Evolutionary conservation across 2,329 filamentous ascomycete species (phyloP).

Genomic region (Colletotrichum lini): DNA sequence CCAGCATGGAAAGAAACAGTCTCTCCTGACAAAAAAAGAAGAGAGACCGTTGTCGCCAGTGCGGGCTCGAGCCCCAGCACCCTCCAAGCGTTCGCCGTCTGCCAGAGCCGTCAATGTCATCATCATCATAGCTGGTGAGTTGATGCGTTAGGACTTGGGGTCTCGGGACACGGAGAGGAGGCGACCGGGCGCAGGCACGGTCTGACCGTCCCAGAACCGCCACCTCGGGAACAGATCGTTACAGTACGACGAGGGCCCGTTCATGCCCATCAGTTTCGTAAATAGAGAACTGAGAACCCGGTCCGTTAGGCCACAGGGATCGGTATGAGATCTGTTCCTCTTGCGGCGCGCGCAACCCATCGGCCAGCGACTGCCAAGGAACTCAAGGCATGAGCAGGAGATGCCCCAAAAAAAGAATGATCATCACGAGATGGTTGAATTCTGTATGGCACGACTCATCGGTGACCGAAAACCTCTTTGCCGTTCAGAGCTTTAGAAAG

Average conservation of each 20-base stretch:
- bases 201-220: not conserved
- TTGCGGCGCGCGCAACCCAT: not conserved
- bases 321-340: not conserved
- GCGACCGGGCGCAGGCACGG: not conserved
- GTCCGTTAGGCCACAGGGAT: not conserved
- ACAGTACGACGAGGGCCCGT: not conserved
- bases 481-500: not conserved
- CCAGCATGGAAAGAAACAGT: not conserved
- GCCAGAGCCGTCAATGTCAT: not conserved
- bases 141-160: not conserved
- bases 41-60: slow-evolving; percentile 10
- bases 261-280: not conserved
- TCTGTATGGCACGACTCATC: not conserved
- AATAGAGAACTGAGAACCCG: not conserved
- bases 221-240: not conserved
- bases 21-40: not conserved
- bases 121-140: not conserved
- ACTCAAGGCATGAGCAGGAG: too few species aligned
- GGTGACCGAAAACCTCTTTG: not conserved
- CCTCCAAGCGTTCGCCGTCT: slow-evolving; percentile 31
- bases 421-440: too few species aligned
- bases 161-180: not conserved
- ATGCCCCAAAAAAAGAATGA: not conserved
- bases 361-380: not conserved
- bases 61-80: slow-evolving; percentile 24